Evolutionary conservation across 2,329 filamentous ascomycete genomes (phyloP).

Genomic region (Alternaria brassicae): DNA sequence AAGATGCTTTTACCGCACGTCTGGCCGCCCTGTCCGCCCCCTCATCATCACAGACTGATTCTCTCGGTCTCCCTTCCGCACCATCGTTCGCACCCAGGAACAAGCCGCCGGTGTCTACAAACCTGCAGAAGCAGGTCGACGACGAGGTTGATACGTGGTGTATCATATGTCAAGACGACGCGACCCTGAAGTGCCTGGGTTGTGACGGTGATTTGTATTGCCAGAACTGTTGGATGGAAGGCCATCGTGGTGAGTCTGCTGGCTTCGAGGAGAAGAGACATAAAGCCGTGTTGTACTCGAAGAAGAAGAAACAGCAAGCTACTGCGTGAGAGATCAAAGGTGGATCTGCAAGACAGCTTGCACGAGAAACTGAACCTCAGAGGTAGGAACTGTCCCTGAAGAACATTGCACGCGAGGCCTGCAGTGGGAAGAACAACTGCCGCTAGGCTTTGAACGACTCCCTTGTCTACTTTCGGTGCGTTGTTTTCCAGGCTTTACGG

Average conservation of each 20-base stretch:
- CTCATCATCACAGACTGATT: constrained; percentile 36
- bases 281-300: constrained; percentile 65
- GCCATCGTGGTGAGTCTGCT: constrained; percentile 73
- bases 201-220: constrained; percentile 79
- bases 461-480: not conserved
- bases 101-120: constrained; percentile 46
- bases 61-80: constrained; percentile 54
- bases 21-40: constrained; percentile 55
- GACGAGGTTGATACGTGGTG: constrained; percentile 81
- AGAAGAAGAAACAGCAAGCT: constrained; percentile 29
- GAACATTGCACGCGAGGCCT: not conserved
- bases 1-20: constrained; percentile 56
- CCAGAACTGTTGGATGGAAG: constrained; percentile 78
- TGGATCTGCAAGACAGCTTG: not conserved
- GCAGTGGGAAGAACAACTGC: not conserved
- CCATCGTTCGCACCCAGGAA: constrained; percentile 54
- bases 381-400: not conserved
- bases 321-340: constrained; percentile 11
- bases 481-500: not conserved
- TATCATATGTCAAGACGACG: constrained; percentile 81
- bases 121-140: constrained; percentile 61
- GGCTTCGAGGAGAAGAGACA: constrained; percentile 75
- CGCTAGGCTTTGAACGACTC: not conserved
- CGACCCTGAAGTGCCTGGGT: constrained; percentile 72
- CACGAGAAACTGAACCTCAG: not conserved